Evolutionary conservation across 257 asterid species (phyloP).

Genomic region (Plectranthus barbatus): DNA sequence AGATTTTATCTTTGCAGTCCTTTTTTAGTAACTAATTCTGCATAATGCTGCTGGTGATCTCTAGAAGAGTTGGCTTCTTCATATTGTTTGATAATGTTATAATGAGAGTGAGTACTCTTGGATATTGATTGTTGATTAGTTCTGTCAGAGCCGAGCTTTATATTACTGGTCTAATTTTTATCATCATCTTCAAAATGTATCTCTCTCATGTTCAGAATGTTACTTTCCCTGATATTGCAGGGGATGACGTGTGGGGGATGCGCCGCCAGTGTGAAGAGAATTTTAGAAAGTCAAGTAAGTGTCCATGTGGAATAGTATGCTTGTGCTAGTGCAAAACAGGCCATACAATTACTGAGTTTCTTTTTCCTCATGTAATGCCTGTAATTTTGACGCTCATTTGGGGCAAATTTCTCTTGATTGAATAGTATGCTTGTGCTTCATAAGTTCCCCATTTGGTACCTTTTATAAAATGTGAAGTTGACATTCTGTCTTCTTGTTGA

Average conservation of each 20-base stretch:
- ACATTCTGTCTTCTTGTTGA: background rate
- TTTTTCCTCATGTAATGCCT: too few relatives aligned
- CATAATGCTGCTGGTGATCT: background rate
- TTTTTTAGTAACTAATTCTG: background rate
- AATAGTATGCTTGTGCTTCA: background rate
- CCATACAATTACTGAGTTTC: background rate
- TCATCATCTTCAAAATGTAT: background rate
- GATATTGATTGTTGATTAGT: background rate
- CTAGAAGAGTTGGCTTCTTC: background rate
- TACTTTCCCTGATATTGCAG: slow-evolving; percentile 25
- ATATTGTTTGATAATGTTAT: background rate
- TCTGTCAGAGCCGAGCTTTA: background rate
- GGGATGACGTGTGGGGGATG: slow-evolving; percentile 79
- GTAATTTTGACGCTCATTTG: background rate
- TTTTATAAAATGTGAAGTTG: background rate
- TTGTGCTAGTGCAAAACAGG: background rate
- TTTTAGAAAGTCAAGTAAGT: slow-evolving; percentile 64
- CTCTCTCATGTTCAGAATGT: background rate
- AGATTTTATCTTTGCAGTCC: background rate
- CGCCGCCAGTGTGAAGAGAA: slow-evolving; percentile 57
- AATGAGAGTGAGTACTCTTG: background rate
- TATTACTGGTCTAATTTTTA: background rate
- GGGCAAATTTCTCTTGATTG: background rate
- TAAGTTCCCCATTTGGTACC: background rate
- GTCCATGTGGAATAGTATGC: background rate